Evolutionary conservation across 1,139 yeast species (phyloP).

Genomic region (Lodderomyces beijingensis): DNA sequence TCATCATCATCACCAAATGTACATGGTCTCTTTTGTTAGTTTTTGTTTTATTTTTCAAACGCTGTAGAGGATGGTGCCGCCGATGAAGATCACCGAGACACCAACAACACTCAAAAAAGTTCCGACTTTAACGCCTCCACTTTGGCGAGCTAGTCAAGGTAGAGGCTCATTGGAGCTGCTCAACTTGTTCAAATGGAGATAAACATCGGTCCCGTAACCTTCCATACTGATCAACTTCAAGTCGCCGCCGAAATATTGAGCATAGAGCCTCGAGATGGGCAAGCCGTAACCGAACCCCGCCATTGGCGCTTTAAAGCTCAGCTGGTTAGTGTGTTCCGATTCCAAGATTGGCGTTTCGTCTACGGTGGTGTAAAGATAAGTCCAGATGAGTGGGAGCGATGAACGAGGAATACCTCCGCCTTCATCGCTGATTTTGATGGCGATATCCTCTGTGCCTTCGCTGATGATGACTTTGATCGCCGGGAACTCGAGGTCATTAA

Average conservation of each 20-base stretch:
- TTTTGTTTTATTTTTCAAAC: too few species aligned
- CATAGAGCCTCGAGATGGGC: conserved; percentile 80
- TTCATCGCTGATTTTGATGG: conserved; percentile 89
- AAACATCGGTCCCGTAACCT: conserved; percentile 92
- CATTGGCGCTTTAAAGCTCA: conserved; percentile 82
- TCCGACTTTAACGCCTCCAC: conserved; percentile 9
- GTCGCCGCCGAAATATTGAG: conserved; percentile 91
- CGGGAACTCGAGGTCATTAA: conserved; percentile 70
- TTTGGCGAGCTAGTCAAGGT: conserved; percentile 21
- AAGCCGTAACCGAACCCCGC: conserved; percentile 94
- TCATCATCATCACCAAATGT: too few species aligned
- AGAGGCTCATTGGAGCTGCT: conserved; percentile 46
- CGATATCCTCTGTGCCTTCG: conserved; percentile 89
- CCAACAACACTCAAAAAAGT: conserved; percentile 3
- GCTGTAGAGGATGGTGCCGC: too few species aligned
- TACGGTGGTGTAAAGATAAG: conserved; percentile 86
- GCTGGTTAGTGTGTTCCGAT: conserved; percentile 47
- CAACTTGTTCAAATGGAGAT: conserved; percentile 68
- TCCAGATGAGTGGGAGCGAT: conserved; percentile 85
- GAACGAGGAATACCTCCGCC: conserved; percentile 92
- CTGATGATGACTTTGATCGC: conserved; percentile 84
- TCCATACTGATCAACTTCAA: conserved; percentile 85
- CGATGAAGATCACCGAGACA: neutral
- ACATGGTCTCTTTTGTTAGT: too few species aligned
- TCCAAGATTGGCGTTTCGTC: conserved; percentile 67